These are phyloP conservation scores for Zopfia rhizophila DNA, from an alignment of 2,329 filamentous ascomycete genomes.

Conservation along the genomic window DNA sequence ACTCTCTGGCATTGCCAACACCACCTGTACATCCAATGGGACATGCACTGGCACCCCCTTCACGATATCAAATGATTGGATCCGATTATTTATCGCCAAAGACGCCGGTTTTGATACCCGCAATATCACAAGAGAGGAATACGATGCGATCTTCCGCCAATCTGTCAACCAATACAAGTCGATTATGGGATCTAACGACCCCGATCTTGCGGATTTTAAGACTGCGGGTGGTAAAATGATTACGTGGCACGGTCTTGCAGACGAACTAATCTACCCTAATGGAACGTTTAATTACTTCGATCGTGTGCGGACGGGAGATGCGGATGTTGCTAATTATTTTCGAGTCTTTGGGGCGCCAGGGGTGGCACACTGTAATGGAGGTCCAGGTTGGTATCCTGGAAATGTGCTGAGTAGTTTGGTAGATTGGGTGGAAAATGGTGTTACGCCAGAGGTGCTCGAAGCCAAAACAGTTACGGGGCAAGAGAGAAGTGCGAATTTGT, in stretches of 20 bases:
- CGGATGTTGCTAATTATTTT: conserved; percentile 17
- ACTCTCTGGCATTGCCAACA: conserved; percentile 4
- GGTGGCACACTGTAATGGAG: conserved; percentile 16
- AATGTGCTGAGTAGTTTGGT: conserved; percentile 4
- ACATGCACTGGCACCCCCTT: conserved; percentile 4
- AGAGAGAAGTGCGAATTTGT: too few relatives aligned
- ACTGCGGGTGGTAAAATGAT: conserved; percentile 55
- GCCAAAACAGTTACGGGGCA: too few relatives aligned
- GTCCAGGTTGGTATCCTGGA: not conserved
- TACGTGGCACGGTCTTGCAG: conserved; percentile 52
- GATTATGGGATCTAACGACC: conserved; percentile 50
- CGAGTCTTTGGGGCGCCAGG: conserved; percentile 24
- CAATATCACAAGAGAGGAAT: conserved; percentile 41
- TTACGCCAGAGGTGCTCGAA: conserved; percentile 10
- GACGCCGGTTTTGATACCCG: conserved; percentile 1
- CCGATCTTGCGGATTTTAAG: conserved; percentile 52
- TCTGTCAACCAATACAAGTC: conserved; percentile 43
- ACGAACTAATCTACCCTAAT: not conserved
- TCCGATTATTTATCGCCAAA: conserved; percentile 25
- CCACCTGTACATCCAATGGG: not conserved
- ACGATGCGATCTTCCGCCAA: conserved; percentile 32
- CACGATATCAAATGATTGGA: conserved; percentile 36
- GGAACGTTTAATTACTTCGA: not conserved
- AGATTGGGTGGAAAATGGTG: conserved; percentile 16
- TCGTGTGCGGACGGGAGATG: conserved; percentile 7